Evolutionary conservation across 164 flowering plant genomes (phyloP).

Genomic region (Nymphaea colorata): DNA sequence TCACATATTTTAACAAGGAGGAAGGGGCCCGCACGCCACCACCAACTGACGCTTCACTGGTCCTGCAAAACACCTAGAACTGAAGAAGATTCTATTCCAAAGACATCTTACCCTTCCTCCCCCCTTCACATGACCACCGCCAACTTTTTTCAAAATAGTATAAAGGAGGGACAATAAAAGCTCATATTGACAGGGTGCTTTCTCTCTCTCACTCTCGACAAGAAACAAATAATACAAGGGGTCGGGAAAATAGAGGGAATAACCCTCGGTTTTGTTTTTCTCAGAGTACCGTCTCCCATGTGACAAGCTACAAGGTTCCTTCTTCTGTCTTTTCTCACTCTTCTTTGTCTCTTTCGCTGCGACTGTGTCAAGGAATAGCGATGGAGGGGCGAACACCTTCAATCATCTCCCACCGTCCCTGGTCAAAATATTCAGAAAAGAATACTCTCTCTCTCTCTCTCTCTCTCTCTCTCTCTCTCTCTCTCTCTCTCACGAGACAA

Average conservation of each 20-base stretch:
- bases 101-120: slow-evolving; percentile 2
- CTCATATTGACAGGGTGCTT: not conserved
- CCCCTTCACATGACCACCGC: slow-evolving; percentile 67
- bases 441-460: not conserved
- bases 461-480: not conserved
- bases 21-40: slow-evolving; percentile 10
- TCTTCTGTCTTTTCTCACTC: slow-evolving; percentile 57
- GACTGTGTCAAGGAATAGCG: not conserved
- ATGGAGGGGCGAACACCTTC: not conserved
- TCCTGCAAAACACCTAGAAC: slow-evolving; percentile 8
- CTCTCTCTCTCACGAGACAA: not conserved
- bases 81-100: slow-evolving; percentile 84
- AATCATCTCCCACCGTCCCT: not conserved
- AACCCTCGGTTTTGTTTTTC: not conserved
- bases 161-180: not conserved
- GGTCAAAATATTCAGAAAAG: not conserved
- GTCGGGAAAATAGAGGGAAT: not conserved
- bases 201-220: not conserved
- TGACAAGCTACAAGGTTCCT: slow-evolving; percentile 36
- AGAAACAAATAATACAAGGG: not conserved
- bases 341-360: slow-evolving; percentile 49
- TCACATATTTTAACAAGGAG: not conserved
- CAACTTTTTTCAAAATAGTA: slow-evolving; percentile 12
- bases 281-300: not conserved
- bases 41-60: slow-evolving; percentile 2